Evolutionary conservation across 2,329 filamentous ascomycete genomes (phyloP).

Genomic region (Trichoderma simmonsii): DNA sequence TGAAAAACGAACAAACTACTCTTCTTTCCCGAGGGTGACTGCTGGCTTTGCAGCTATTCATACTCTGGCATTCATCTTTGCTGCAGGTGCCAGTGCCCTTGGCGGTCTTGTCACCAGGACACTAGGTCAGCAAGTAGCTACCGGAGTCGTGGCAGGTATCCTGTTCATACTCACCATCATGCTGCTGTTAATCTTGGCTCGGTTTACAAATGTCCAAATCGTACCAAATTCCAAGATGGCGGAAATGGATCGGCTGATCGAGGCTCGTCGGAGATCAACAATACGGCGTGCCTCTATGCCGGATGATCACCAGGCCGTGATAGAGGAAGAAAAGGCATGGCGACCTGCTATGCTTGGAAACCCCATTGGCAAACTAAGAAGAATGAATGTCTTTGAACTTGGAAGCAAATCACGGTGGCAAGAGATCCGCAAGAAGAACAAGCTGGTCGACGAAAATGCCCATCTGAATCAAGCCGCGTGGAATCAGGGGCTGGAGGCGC

Average conservation of each 20-base stretch:
- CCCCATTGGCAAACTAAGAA: constrained; percentile 63
- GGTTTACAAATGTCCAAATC: constrained; percentile 65
- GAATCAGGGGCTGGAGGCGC: constrained; percentile 35
- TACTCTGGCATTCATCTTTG: constrained; percentile 64
- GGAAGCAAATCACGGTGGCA: constrained; percentile 68
- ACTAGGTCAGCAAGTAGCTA: constrained; percentile 65
- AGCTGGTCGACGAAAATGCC: constrained; percentile 47
- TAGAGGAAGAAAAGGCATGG: constrained; percentile 59
- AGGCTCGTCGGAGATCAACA: constrained; percentile 48
- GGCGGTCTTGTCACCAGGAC: constrained; percentile 65
- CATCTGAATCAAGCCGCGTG: constrained; percentile 37
- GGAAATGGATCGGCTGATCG: constrained; percentile 53
- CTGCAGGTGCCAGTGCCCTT: constrained; percentile 64
- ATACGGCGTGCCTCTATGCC: constrained; percentile 44
- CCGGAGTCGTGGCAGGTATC: constrained; percentile 65
- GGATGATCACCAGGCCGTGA: constrained; percentile 36
- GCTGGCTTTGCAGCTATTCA: constrained; percentile 71
- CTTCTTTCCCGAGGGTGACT: constrained; percentile 69
- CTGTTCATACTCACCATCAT: constrained; percentile 62
- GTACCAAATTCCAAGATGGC: constrained; percentile 59
- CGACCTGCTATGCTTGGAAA: constrained; percentile 69
- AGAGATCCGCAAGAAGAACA: constrained; percentile 64
- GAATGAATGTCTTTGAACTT: constrained; percentile 69
- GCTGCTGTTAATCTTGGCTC: constrained; percentile 58
- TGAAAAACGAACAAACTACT: constrained; percentile 63